These are phyloP conservation scores for Kodamaea neixiangensis DNA, from an alignment of 805 yeast species.

Conservation along the genomic window DNA sequence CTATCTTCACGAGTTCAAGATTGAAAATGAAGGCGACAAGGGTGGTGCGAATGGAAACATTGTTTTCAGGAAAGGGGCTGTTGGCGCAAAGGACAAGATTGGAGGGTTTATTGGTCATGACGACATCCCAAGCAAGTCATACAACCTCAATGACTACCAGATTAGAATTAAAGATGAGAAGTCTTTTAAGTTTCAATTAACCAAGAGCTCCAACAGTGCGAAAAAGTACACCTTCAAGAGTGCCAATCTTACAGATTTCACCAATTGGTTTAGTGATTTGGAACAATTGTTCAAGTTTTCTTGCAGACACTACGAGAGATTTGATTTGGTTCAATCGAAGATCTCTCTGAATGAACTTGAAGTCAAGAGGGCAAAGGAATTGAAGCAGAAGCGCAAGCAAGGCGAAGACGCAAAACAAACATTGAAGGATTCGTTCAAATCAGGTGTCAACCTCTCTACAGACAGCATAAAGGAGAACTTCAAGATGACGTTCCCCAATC, in stretches of 20 bases:
- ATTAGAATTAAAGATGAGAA: conserved; percentile 35
- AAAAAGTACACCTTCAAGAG: conserved; percentile 47
- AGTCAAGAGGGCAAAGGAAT: conserved; percentile 10
- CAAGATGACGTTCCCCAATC: conserved; percentile 9
- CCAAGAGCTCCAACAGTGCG: conserved; percentile 26
- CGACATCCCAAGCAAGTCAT: conserved; percentile 42
- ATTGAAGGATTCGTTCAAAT: background rate
- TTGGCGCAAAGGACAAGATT: conserved; percentile 32
- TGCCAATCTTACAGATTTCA: conserved; percentile 43
- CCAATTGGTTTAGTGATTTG: conserved; percentile 58
- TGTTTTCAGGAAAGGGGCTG: conserved; percentile 15
- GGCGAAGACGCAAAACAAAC: background rate
- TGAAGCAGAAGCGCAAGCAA: conserved; percentile 5
- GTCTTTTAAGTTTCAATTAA: conserved; percentile 35
- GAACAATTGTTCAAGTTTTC: conserved; percentile 51
- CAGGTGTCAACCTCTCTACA: background rate
- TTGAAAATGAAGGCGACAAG: conserved; percentile 25
- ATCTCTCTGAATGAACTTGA: conserved; percentile 26
- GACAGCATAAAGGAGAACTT: conserved; percentile 8
- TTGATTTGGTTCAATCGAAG: conserved; percentile 47
- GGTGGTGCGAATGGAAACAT: conserved; percentile 12
- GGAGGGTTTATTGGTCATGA: conserved; percentile 44
- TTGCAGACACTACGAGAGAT: conserved; percentile 49
- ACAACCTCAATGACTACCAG: conserved; percentile 40
- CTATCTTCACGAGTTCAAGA: conserved; percentile 44